These are phyloP conservation scores for Starmerella cellae DNA, from an alignment of 805 yeast genomes.

Conservation along the genomic window DNA sequence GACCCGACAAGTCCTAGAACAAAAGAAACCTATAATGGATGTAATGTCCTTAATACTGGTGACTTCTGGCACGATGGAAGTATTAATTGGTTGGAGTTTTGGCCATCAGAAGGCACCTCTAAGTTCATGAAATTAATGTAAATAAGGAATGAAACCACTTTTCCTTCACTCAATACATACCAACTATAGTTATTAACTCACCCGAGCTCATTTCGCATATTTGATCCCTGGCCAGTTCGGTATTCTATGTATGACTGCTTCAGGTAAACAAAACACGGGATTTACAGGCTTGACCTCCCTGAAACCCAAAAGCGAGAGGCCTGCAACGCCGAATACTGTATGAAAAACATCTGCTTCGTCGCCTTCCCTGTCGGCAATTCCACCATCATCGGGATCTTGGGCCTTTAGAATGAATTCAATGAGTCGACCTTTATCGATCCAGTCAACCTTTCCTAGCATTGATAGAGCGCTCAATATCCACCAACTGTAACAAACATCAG, in stretches of 20 bases:
- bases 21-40: conserved; percentile 68
- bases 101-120: conserved; percentile 43
- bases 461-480: conserved; percentile 80
- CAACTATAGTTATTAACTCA: background rate
- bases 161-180: background rate
- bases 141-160: background rate
- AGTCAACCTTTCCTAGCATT: conserved; percentile 50
- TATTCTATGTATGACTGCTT: conserved; percentile 1
- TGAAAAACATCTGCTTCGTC: conserved; percentile 90
- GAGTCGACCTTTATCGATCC: conserved; percentile 61
- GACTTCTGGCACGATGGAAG: conserved; percentile 34
- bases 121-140: conserved; percentile 6
- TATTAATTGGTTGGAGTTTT: conserved; percentile 62
- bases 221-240: conserved; percentile 14
- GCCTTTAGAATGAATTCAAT: conserved; percentile 55
- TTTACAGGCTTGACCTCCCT: conserved; percentile 52
- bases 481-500: conserved; percentile 98
- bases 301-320: conserved; percentile 60
- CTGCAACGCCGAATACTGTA: conserved; percentile 81
- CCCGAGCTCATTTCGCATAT: background rate
- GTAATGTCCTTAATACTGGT: conserved; percentile 66
- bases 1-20: conserved; percentile 63
- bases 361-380: conserved; percentile 82
- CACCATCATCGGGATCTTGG: conserved; percentile 72
- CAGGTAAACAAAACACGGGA: conserved; percentile 80